Evolutionary conservation across 2,329 filamentous ascomycete species (phyloP).

Genomic region (Fusarium chaquense): DNA sequence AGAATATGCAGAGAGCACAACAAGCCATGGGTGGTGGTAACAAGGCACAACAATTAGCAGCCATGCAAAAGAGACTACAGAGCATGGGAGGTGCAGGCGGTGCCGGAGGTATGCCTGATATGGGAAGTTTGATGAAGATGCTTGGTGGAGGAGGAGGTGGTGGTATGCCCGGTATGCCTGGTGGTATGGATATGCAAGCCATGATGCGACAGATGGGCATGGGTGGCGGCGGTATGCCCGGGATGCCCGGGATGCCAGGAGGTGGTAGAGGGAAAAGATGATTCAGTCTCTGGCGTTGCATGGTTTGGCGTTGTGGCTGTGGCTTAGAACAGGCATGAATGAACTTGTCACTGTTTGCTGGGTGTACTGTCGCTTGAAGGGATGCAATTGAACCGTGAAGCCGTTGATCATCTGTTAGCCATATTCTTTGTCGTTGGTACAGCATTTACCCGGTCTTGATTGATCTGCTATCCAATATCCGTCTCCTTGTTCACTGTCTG

Average conservation of each 20-base stretch:
- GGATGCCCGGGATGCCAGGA: slow-evolving; percentile 47
- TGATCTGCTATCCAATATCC: too few species aligned
- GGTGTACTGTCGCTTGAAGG: neutral
- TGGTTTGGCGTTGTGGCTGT: slow-evolving; percentile 13
- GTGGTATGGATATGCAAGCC: slow-evolving; percentile 80
- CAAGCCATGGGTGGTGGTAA: slow-evolving; percentile 91
- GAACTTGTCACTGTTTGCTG: slow-evolving; percentile 1
- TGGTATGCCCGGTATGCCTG: slow-evolving; percentile 68
- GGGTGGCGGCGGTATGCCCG: slow-evolving; percentile 60
- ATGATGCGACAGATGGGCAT: slow-evolving; percentile 82
- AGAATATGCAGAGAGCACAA: slow-evolving; percentile 95
- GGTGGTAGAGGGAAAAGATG: slow-evolving; percentile 50
- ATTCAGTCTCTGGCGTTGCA: slow-evolving; percentile 38
- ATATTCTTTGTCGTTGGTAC: neutral
- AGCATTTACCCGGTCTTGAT: neutral
- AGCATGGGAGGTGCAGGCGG: slow-evolving; percentile 85
- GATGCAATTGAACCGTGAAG: neutral
- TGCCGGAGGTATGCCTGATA: slow-evolving; percentile 79
- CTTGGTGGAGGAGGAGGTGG: slow-evolving; percentile 70
- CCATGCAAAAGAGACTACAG: slow-evolving; percentile 95
- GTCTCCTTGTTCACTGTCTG: too few species aligned
- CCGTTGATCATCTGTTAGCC: neutral
- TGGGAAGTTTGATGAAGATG: slow-evolving; percentile 93
- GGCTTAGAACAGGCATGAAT: slow-evolving; percentile 3
- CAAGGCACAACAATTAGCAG: slow-evolving; percentile 92